Evolutionary conservation across 192 early-diverging fungal species (phyloP), one percentile per base, ranked within the genome.

Genomic region (Gryganskiella cystojenkinii): DNA sequence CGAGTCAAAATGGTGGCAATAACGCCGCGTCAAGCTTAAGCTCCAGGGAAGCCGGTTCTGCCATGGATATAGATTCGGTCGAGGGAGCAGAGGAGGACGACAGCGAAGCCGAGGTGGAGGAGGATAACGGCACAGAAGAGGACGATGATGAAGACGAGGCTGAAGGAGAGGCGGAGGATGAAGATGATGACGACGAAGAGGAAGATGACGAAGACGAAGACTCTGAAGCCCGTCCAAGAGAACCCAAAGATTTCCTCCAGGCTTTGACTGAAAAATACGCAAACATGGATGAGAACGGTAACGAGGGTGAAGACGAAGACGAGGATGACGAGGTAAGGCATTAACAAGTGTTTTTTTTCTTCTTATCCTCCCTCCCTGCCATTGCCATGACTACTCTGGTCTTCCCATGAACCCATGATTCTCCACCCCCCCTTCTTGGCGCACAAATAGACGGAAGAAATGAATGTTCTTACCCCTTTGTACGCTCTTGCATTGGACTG

Each of bases 21-120:
- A 27, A 9, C 40, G 35, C 31, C 25, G 4, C 44, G 10, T 17
- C 44, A 44, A 52, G 37, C 7, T 14, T 56, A 11, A 25, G 35
- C 25, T 37, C 19, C 56, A 27, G 28, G 5, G 58, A 35, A 49
- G 56, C 24, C n/a, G 33, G 44, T 35, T 31, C 71, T 9, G 58
- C 66, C 1, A 78, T 78, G 74, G 74, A 78, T 22, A 61, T 78
- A 35, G 55, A 59, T 35, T 56, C 57, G 15, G 60, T 57, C 9
- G 72, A 69, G 8, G 74, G 47, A 2, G 57, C 40, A 40, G 57
- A 20, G 24, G 57, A 59, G 25, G 57, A 42, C 22, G 57, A 56
- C 10, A 31, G 33, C 31, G 55, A 31, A 8, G 55, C 30, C 28
- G 55, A 56, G 9, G 55, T 43, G 14, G 42, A 42, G 20, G 57